phyloP scores from a whole-genome alignment of 1,284 basidiomycete genomes.

The Leccinum fallax region DNA sequence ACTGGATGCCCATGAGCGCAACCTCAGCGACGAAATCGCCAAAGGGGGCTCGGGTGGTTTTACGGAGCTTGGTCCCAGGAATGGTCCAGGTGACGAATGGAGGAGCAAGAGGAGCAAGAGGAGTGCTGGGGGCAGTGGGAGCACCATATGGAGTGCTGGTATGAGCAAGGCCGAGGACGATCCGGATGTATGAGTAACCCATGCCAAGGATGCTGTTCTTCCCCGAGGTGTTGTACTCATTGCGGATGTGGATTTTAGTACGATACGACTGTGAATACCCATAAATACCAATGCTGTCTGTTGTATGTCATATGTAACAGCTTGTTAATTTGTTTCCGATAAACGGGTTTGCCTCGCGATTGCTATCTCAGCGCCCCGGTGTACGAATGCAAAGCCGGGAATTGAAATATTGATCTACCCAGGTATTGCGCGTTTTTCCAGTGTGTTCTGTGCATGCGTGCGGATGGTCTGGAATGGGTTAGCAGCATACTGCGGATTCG shows the following conservation, averaged over 20 bases:
- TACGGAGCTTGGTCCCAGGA: constrained; percentile 66
- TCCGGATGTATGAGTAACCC: constrained; percentile 26
- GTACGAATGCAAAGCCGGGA: background rate
- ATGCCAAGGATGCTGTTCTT: constrained; percentile 6
- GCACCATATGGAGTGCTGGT: constrained; percentile 83
- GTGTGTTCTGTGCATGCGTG: constrained; percentile 78
- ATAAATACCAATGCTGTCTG: constrained; percentile 23
- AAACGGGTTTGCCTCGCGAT: constrained; percentile 1
- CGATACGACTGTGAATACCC: constrained; percentile 24
- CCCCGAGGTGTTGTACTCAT: constrained; percentile 15
- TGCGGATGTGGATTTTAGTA: constrained; percentile 24
- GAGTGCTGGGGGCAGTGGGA: constrained; percentile 64
- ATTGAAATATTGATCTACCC: background rate
- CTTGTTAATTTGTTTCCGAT: constrained; percentile 24
- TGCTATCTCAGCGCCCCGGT: background rate
- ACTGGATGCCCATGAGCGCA: constrained; percentile 74
- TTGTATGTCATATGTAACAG: constrained; percentile 23
- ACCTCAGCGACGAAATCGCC: constrained; percentile 72
- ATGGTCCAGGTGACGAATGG: constrained; percentile 49
- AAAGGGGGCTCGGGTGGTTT: constrained; percentile 73
- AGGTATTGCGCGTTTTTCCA: constrained; percentile 50
- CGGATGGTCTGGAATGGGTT: constrained; percentile 82
- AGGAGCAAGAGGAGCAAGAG: constrained; percentile 58
- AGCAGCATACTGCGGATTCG: constrained; percentile 63
- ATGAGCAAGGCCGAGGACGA: constrained; percentile 65